Evolutionary conservation across 495 filamentous ascomycete species (phyloP).

Genomic region (Aspergillus bertholletiae): DNA sequence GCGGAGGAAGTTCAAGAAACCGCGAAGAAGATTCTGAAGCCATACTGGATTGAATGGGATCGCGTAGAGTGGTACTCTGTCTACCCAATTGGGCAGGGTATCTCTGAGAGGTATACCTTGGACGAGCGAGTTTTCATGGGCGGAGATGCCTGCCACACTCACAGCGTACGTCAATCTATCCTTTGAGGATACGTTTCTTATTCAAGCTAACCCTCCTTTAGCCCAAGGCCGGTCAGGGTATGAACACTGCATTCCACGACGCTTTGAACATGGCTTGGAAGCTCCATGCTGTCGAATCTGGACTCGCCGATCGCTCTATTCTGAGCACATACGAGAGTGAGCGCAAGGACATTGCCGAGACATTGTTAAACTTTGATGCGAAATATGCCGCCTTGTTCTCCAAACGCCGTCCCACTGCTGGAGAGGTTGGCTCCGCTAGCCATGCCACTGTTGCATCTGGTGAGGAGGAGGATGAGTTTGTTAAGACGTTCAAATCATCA

Average conservation of each 20-base stretch:
- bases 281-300: constrained; percentile 62
- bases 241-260: constrained; percentile 54
- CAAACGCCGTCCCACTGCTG: constrained; percentile 53
- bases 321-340: constrained; percentile 70
- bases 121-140: constrained; percentile 58
- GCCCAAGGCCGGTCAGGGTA: constrained; percentile 60
- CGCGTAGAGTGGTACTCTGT: constrained; percentile 59
- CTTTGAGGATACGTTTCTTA: background rate
- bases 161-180: constrained; percentile 49
- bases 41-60: constrained; percentile 55
- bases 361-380: constrained; percentile 70
- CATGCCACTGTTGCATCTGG: constrained; percentile 24
- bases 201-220: constrained; percentile 36
- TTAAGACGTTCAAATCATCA: constrained; percentile 61
- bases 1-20: constrained; percentile 58
- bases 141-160: constrained; percentile 63
- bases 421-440: constrained; percentile 51
- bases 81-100: constrained; percentile 61
- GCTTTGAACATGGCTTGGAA: constrained; percentile 79
- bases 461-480: constrained; percentile 55
- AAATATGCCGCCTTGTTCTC: constrained; percentile 64
- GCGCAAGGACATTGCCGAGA: constrained; percentile 64
- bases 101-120: constrained; percentile 57
- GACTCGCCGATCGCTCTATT: constrained; percentile 55
- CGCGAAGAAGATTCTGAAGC: constrained; percentile 60